Percentiles rank a stretch among this genome's conserved stretches.
Conservation (phyloP, 192 early-diverging fungal genomes). For the Tieghemiomyces parasiticus region DNA sequence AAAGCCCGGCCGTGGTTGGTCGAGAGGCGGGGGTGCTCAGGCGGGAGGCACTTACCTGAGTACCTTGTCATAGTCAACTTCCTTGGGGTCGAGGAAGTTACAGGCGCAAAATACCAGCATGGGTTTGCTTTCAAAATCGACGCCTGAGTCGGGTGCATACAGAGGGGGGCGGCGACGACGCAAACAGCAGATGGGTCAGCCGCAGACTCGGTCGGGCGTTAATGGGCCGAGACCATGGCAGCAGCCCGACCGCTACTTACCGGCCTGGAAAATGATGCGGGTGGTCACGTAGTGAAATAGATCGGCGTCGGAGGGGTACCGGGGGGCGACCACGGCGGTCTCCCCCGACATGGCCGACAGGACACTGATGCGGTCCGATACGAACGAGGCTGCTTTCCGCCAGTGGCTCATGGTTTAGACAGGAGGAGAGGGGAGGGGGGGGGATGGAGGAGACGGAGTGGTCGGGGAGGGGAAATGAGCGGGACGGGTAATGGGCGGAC, state of each 20-base stretch:
- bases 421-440: neutral
- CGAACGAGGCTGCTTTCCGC: slow-evolving; percentile 1
- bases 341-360: neutral
- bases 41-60: slow-evolving; percentile 34
- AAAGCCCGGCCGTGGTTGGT: neutral
- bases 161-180: too few species aligned
- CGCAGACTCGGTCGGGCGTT: too few species aligned
- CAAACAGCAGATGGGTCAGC: too few species aligned
- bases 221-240: neutral
- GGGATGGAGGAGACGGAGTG: neutral
- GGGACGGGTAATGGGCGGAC: neutral
- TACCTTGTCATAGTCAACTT: slow-evolving; percentile 71
- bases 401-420: neutral
- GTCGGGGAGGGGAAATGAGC: neutral
- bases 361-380: slow-evolving; percentile 3
- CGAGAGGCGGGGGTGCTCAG: neutral
- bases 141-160: too few species aligned
- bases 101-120: slow-evolving; percentile 74
- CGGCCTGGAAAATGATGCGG: slow-evolving; percentile 10
- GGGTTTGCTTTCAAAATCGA: slow-evolving; percentile 69
- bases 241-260: neutral
- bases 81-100: slow-evolving; percentile 70
- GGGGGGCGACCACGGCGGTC: neutral
- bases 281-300: slow-evolving; percentile 9
- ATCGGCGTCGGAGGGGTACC: slow-evolving; percentile 2